Evolutionary conservation across 2,329 filamentous ascomycete species (phyloP).

Genomic region (Dothiorella sarmentorum): DNA sequence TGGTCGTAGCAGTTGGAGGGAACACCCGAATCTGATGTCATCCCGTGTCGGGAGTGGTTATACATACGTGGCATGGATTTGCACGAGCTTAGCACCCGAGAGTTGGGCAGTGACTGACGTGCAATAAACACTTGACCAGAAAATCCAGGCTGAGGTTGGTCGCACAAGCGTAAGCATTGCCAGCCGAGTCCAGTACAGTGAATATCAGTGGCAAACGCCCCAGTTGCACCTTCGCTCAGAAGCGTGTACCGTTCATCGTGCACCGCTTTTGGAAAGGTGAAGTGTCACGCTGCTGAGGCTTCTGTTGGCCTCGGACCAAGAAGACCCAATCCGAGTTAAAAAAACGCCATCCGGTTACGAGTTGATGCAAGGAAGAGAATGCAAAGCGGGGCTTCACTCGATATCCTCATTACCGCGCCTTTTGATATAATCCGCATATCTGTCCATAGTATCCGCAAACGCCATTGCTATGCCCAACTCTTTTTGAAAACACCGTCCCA

Average conservation of each 20-base stretch:
- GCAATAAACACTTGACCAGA: too few species aligned
- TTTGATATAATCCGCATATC: not conserved
- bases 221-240: not conserved
- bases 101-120: not conserved
- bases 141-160: too few species aligned
- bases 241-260: not conserved
- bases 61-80: too few species aligned
- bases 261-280: not conserved
- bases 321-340: not conserved
- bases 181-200: not conserved
- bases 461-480: slow-evolving; percentile 9
- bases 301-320: not conserved
- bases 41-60: not conserved
- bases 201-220: not conserved
- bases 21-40: not conserved
- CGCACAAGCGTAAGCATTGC: not conserved
- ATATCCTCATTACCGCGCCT: not conserved
- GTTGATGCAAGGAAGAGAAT: slow-evolving; percentile 1
- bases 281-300: not conserved
- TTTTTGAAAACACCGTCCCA: not conserved
- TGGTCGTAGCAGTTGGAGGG: too few species aligned
- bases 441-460: slow-evolving; percentile 1
- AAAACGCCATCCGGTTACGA: slow-evolving; percentile 1
- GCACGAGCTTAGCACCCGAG: not conserved
- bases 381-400: not conserved